A percentile compares a stretch with the other conserved stretches of the same genome.
Evolutionary conservation across 192 early-diverging fungal species (phyloP).

Genomic region (Coemansia umbellata): DNA sequence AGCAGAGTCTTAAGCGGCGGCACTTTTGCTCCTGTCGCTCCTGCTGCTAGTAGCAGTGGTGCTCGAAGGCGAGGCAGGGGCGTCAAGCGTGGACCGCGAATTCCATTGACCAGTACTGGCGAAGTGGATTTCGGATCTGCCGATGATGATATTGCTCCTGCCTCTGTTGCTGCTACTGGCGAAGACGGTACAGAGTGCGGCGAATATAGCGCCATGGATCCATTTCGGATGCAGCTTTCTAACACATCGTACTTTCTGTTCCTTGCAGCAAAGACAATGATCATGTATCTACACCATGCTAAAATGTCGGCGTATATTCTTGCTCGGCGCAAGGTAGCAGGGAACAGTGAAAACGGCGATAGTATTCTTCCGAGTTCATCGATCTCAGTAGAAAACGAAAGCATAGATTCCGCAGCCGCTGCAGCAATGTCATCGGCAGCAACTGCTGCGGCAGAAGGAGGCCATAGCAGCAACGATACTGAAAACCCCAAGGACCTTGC

Average conservation of each 20-base stretch:
- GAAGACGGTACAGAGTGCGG: too few relatives aligned
- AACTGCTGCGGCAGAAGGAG: neutral
- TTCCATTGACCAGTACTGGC: conserved; percentile 9
- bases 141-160: conserved; percentile 8
- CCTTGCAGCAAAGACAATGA: conserved; percentile 50
- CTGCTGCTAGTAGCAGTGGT: neutral
- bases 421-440: neutral
- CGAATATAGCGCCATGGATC: conserved; percentile 33
- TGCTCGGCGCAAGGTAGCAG: conserved; percentile 31
- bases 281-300: conserved; percentile 53
- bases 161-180: neutral
- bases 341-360: conserved; percentile 6
- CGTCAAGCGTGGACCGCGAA: conserved; percentile 13
- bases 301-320: conserved; percentile 49
- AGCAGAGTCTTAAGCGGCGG: neutral
- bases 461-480: too few relatives aligned
- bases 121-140: conserved; percentile 33
- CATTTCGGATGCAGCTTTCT: conserved; percentile 45
- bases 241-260: conserved; percentile 47
- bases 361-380: conserved; percentile 34
- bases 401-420: too few relatives aligned
- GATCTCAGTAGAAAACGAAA: conserved; percentile 14
- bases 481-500: too few relatives aligned
- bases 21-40: neutral
- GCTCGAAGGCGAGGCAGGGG: neutral